Conservation (phyloP, 139 green algal genomes). For the Coelastrella sp. region DNA sequence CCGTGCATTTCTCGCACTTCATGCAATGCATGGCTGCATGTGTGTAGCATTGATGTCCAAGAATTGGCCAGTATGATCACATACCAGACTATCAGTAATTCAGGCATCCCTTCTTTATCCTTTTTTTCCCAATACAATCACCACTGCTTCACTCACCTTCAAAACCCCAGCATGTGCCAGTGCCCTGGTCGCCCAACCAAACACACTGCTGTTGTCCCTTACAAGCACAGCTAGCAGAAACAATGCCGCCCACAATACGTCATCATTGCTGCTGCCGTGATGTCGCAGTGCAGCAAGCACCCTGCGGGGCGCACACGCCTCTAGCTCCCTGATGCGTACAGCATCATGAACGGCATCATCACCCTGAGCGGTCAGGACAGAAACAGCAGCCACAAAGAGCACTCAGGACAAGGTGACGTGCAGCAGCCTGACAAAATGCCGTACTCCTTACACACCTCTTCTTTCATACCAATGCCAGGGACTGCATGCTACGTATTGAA, state of each 20-base stretch:
- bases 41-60: too few relatives aligned
- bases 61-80: too few relatives aligned
- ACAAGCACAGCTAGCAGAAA: constrained; percentile 70
- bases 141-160: neutral
- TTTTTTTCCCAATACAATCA: too few relatives aligned
- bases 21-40: too few relatives aligned
- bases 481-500: neutral
- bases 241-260: constrained; percentile 69
- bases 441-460: too few relatives aligned
- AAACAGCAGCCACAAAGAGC: too few relatives aligned
- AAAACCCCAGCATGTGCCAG: constrained; percentile 47
- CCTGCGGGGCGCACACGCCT: constrained; percentile 5
- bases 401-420: too few relatives aligned
- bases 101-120: too few relatives aligned
- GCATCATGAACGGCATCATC: constrained; percentile 69
- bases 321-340: constrained; percentile 56
- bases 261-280: constrained; percentile 57
- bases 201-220: constrained; percentile 54
- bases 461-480: too few relatives aligned
- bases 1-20: too few relatives aligned
- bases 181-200: constrained; percentile 39
- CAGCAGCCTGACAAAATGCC: too few relatives aligned
- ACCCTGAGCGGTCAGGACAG: too few relatives aligned
- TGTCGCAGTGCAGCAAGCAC: constrained; percentile 47
- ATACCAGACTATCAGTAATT: neutral